phyloP scores from a whole-genome alignment of 1,139 yeast species.

The Zygosaccharomyces pseudobailii region DNA sequence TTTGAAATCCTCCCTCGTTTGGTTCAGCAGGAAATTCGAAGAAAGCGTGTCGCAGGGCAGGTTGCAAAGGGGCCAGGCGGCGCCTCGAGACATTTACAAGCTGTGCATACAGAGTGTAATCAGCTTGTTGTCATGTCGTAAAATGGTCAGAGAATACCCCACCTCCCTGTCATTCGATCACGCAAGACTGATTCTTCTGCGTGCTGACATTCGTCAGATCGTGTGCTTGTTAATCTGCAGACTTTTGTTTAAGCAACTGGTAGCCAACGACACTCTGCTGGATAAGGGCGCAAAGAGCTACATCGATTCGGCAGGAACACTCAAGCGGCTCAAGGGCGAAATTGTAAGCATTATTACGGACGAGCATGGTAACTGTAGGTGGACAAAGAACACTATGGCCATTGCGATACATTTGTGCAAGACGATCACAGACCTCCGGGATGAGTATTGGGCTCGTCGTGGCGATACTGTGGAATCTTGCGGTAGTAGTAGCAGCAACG shows the following conservation, averaged over 20 bases:
- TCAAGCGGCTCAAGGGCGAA: conserved; percentile 45
- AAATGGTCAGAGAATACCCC: conserved; percentile 81
- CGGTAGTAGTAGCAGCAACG: not conserved
- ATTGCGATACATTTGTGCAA: conserved; percentile 69
- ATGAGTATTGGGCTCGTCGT: conserved; percentile 15
- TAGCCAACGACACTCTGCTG: conserved; percentile 39
- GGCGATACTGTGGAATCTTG: not conserved
- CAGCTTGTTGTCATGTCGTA: conserved; percentile 66
- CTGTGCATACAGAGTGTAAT: conserved; percentile 36
- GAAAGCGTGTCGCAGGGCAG: conserved; percentile 18
- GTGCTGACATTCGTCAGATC: conserved; percentile 83
- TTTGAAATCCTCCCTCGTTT: conserved; percentile 59
- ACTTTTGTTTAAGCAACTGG: conserved; percentile 66
- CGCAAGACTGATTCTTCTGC: conserved; percentile 65
- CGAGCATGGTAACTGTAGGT: conserved; percentile 79
- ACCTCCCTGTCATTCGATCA: conserved; percentile 84
- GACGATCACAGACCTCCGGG: conserved; percentile 32
- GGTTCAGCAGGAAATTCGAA: conserved; percentile 53
- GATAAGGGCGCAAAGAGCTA: conserved; percentile 27
- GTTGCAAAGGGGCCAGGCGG: conserved; percentile 14
- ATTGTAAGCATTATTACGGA: conserved; percentile 78
- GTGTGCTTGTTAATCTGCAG: conserved; percentile 76
- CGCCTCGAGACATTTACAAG: conserved; percentile 28
- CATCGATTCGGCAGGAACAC: conserved; percentile 26
- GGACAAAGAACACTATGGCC: conserved; percentile 79